These are phyloP conservation scores for Schoenoplectus triqueter DNA, from an alignment of 202 grass and related monocot species.

Conservation along the genomic window DNA sequence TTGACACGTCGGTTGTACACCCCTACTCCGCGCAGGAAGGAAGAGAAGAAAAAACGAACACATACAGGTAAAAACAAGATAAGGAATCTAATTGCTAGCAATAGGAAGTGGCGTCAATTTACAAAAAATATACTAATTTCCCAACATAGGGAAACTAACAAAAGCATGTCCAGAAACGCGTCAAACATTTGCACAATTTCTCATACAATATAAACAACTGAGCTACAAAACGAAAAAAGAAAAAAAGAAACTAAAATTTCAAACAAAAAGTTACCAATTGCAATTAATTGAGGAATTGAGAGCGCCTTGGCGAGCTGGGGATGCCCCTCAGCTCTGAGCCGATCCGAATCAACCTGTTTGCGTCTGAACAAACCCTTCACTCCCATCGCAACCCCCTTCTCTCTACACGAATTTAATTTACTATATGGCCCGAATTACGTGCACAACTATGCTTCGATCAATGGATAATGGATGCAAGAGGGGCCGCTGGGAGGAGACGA, in stretches of 20 bases:
- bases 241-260: not conserved
- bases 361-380: slow-evolving; percentile 69
- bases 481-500: not conserved
- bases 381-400: slow-evolving; percentile 31
- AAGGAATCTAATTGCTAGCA: not conserved
- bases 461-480: slow-evolving; percentile 33
- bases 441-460: slow-evolving; percentile 30
- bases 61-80: not conserved
- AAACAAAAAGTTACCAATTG: slow-evolving; percentile 49
- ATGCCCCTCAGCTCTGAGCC: slow-evolving; percentile 52
- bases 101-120: slow-evolving; percentile 8
- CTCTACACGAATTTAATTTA: slow-evolving; percentile 52
- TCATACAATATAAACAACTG: not conserved
- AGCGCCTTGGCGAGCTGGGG: slow-evolving; percentile 83
- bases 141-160: slow-evolving; percentile 1
- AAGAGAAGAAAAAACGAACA: not conserved
- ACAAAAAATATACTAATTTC: slow-evolving; percentile 3
- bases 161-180: not conserved
- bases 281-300: slow-evolving; percentile 66
- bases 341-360: slow-evolving; percentile 93
- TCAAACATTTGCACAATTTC: slow-evolving; percentile 7
- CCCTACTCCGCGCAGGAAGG: not conserved
- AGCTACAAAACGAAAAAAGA: not conserved
- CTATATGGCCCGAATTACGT: not conserved
- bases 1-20: too few species aligned